Base-by-base conservation (phyloP, 345 rosid species). In the Moringa oleifera region DNA sequence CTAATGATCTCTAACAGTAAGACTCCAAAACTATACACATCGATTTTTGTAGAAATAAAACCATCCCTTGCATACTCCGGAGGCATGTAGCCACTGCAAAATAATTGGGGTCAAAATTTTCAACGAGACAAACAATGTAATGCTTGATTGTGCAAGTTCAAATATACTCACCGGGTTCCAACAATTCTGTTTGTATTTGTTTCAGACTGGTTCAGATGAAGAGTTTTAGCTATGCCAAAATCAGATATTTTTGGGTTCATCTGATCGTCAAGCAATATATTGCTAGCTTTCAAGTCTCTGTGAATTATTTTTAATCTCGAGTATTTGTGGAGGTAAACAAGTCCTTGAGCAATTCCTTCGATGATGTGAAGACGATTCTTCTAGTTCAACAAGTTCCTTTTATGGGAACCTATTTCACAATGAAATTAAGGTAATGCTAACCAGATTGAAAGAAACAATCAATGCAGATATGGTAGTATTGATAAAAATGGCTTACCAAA, bases 161-260 rank as follows among this genome's bases (percentile, higher is more conserved):
- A 4, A 67, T 5, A 36, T 23, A 33, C 55, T 68, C 53, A 68
- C 72, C 31, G 77, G 49, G 95, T 87, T 10, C 91, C 88, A 1
- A 81, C 84, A 0, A 86, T 65, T 59, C 70, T 70, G 47, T 59
- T 69, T 4, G 96, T 89, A 21, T 64, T 82, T 41, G 57, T 72
- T 24, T 60, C 52, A 28, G 63, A 56, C 62, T 73, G 75, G 54
- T 80, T 68, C 12, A 64, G 68, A 10, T 73, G 74, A 9, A 84
- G 75, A 41, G 82, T 82, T 59, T 73, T n/a, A n/a, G n/a, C n/a
- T n/a, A n/a, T 73, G 23, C 94, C 89, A 62, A 89, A 89, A 63
- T 89, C 94, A 10, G 91, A 84, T 21, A 84, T 82, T 71, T 84
- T 86, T 7, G 89, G 78, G 25, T 71, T 81, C 90, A 86, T 74